Base-by-base conservation (phyloP, 1,139 yeast species). In the Kurtzmaniella quercitrusa region DNA sequence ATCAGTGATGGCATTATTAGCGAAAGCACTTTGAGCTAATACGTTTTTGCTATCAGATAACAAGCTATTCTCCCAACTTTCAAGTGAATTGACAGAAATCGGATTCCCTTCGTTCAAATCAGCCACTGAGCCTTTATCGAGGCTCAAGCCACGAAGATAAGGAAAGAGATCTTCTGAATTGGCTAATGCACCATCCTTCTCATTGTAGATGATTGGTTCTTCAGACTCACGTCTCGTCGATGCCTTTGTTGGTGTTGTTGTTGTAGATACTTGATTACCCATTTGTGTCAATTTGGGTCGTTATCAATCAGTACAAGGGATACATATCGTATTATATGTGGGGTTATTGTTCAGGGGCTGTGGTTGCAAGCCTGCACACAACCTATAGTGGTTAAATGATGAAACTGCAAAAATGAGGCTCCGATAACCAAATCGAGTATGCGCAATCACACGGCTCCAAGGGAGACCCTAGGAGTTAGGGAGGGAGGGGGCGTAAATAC, bases 11-110 rank as follows among this genome's bases (percentile, higher is more conserved):
- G 72, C 66, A 46, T 73, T 74, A 28, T 73, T 71, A 11, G 82
- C 71, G 48, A 82, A 65, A 2, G 84, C 84, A 45, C 76, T 72
- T 53, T 80, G 77, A 2, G 85, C 83, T 48, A 82, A 65, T 37
- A 68, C 61, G 55, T 81, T 82, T 60, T 80, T 80, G 16, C 80
- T 74, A 50, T 78, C 79, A 2, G 72, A 47, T 20, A 68, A 54
- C 37, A 82, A 64, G 15, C 70, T 69, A 3, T 63, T 49, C 50
- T 78, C 76, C 88, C 88, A 82, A 3, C 57, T 52, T n/a, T 52
- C 49, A 37, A 80, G 62, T 36, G 65, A 56, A 14, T 54, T 50
- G 14, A 55, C 47, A 2, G 66, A 51, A 38, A 78, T 59, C 12
- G 79, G 57, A 30, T 53, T 52, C 5, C 23, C 22, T 14, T 50